phyloP scores from a whole-genome alignment of 2,329 filamentous ascomycete genomes.

The Bimuria novae-zelandiae region DNA sequence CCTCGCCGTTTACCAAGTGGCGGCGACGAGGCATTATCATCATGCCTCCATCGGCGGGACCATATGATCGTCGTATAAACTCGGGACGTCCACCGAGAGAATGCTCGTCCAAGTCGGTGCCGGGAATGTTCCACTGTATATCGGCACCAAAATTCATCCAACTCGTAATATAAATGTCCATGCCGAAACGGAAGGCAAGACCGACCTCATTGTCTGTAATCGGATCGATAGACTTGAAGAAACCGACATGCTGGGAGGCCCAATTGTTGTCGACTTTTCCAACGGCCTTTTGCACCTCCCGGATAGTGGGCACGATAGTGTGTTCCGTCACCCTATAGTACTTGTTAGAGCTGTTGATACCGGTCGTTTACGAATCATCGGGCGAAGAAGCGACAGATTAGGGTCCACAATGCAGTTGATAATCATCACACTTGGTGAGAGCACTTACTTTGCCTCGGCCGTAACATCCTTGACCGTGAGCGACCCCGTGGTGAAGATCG shows the following conservation, averaged over 20 bases:
- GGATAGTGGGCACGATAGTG: slow-evolving; percentile 35
- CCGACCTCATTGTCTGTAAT: slow-evolving; percentile 39
- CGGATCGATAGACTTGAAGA: slow-evolving; percentile 34
- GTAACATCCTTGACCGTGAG: slow-evolving; percentile 30
- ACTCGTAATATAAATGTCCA: slow-evolving; percentile 42
- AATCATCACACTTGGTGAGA: slow-evolving; percentile 2
- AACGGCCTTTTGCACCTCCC: slow-evolving; percentile 33
- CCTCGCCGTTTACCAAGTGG: slow-evolving; percentile 22
- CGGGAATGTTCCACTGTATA: slow-evolving; percentile 40
- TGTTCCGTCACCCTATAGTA: slow-evolving; percentile 33
- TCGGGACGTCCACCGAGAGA: slow-evolving; percentile 38
- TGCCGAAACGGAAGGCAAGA: slow-evolving; percentile 33
- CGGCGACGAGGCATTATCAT: slow-evolving; percentile 41
- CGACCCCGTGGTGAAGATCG: slow-evolving; percentile 35
- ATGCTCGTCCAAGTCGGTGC: slow-evolving; percentile 28
- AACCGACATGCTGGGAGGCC: slow-evolving; percentile 34
- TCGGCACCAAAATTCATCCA: slow-evolving; percentile 44
- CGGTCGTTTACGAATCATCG: too few relatives aligned
- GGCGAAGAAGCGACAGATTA: slow-evolving; percentile 10
- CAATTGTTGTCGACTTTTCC: slow-evolving; percentile 37
- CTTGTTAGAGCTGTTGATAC: slow-evolving; percentile 9
- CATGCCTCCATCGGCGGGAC: slow-evolving; percentile 39
- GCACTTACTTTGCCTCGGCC: slow-evolving; percentile 33
- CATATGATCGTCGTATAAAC: slow-evolving; percentile 38
- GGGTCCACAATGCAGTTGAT: neutral